Percentiles rank a stretch among this genome's conserved stretches.
These are phyloP conservation scores for Xylaria sp. DNA, from an alignment of 2,329 filamentous ascomycete genomes.

Conservation along the genomic window DNA sequence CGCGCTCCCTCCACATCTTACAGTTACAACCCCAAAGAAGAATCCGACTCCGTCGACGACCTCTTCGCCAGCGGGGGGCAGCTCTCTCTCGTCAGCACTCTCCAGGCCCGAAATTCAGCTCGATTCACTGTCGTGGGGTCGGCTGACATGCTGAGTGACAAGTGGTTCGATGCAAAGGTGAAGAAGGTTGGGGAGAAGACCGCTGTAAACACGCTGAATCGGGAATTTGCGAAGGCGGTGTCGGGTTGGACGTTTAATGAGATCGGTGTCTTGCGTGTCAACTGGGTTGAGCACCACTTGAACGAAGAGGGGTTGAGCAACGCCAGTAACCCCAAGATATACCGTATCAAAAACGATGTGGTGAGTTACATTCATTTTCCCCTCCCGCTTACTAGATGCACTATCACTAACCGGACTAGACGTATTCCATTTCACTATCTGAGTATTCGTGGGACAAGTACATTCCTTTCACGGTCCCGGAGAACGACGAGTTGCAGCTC, in stretches of 20 bases:
- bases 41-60: constrained; percentile 77
- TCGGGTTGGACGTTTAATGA: constrained; percentile 98
- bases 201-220: constrained; percentile 76
- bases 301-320: constrained; percentile 65
- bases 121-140: constrained; percentile 88
- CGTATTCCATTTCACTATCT: constrained; percentile 88
- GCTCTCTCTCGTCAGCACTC: constrained; percentile 82
- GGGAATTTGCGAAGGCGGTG: constrained; percentile 84
- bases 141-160: constrained; percentile 85
- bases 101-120: constrained; percentile 94
- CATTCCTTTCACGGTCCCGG: constrained; percentile 76
- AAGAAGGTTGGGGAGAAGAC: constrained; percentile 65
- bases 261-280: constrained; percentile 86
- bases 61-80: constrained; percentile 87
- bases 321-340: constrained; percentile 84
- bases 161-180: constrained; percentile 88
- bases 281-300: constrained; percentile 81
- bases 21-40: constrained; percentile 93
- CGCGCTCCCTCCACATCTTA: constrained; percentile 88
- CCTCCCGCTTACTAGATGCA: not conserved
- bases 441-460: constrained; percentile 83
- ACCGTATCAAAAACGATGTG: constrained; percentile 96
- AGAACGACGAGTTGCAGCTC: constrained; percentile 82
- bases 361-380: constrained; percentile 66
- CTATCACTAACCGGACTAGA: constrained; percentile 59